Percentiles rank a stretch among this genome's conserved stretches.
phyloP scores from a whole-genome alignment of 768 basidiomycete genomes.

The Boletellus emodensis region DNA sequence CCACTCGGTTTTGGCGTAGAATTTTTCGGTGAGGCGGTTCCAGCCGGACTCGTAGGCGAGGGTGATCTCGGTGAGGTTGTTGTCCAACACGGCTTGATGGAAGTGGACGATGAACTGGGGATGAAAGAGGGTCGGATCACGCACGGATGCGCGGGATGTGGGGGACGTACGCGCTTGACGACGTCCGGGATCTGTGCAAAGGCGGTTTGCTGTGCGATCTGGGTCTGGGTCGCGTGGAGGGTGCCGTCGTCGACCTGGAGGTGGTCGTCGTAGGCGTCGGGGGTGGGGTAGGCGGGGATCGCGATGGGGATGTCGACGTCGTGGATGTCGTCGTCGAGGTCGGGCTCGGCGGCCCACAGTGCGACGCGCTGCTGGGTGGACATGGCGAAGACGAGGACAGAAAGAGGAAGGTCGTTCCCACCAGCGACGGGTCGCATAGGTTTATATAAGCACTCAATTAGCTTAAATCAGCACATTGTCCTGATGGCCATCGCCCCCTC shows the following conservation, averaged over 20 bases:
- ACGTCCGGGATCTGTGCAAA: slow-evolving; percentile 83
- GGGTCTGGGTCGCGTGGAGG: slow-evolving; percentile 54
- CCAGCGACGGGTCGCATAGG: background rate
- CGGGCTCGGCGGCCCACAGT: slow-evolving; percentile 74
- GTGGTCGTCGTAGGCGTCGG: slow-evolving; percentile 33
- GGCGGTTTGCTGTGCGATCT: slow-evolving; percentile 79
- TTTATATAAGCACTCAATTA: too few species aligned
- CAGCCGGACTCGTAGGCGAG: slow-evolving; percentile 95
- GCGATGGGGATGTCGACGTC: slow-evolving; percentile 57
- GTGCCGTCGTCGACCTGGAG: too few species aligned
- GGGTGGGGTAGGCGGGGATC: slow-evolving; percentile 24
- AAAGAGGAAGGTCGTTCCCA: slow-evolving; percentile 19
- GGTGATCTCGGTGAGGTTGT: slow-evolving; percentile 88
- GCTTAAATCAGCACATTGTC: too few species aligned
- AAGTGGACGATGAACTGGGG: slow-evolving; percentile 90
- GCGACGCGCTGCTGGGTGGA: slow-evolving; percentile 55
- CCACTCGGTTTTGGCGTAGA: slow-evolving; percentile 93
- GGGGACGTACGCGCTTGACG: slow-evolving; percentile 71
- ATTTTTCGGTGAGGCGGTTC: slow-evolving; percentile 96
- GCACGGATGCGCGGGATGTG: background rate
- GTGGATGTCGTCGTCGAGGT: slow-evolving; percentile 70
- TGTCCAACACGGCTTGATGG: slow-evolving; percentile 86
- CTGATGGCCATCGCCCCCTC: too few species aligned
- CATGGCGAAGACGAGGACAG: background rate
- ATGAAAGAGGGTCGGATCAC: background rate